A percentile compares a stretch with the other conserved stretches of the same genome.
phyloP scores from a whole-genome alignment of 116 monocot genomes.

The Dioscorea cayenensis region DNA sequence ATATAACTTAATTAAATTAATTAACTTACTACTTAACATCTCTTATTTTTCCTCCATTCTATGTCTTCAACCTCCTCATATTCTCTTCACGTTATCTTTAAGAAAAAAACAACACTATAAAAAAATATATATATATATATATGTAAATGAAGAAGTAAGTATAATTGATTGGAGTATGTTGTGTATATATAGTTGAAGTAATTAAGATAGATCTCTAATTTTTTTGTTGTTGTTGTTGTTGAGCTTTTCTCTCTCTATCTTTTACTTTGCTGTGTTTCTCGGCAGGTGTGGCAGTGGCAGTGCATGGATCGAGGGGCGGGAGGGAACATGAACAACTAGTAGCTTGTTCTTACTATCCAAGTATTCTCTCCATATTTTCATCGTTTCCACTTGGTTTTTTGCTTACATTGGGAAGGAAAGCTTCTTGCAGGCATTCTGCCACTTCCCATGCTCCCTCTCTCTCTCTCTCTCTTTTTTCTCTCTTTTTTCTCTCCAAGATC shows the following conservation, averaged over 20 bases:
- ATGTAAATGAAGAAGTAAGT: too few relatives aligned
- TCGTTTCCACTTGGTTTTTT: neutral
- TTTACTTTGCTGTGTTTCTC: neutral
- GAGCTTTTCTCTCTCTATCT: neutral
- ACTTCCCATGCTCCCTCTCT: neutral
- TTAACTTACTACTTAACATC: too few relatives aligned
- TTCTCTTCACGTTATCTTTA: too few relatives aligned
- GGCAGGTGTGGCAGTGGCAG: neutral
- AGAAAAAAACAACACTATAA: too few relatives aligned
- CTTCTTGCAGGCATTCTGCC: slow-evolving; percentile 2
- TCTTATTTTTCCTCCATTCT: too few relatives aligned
- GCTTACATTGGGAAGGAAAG: slow-evolving; percentile 7
- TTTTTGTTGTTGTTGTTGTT: too few relatives aligned
- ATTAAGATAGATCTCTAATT: too few relatives aligned
- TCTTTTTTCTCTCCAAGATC: neutral
- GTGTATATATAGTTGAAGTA: too few relatives aligned
- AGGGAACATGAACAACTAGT: neutral
- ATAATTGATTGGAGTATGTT: too few relatives aligned
- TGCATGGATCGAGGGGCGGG: neutral
- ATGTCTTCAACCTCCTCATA: too few relatives aligned
- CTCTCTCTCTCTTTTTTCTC: neutral
- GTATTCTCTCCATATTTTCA: neutral
- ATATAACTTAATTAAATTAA: too few relatives aligned
- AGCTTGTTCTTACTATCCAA: neutral
- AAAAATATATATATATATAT: too few relatives aligned